A percentile compares a stretch with the other conserved stretches of the same genome.
Evolutionary conservation across 495 filamentous ascomycete genomes (phyloP).

Genomic region (Astrothelium macrocarpum): DNA sequence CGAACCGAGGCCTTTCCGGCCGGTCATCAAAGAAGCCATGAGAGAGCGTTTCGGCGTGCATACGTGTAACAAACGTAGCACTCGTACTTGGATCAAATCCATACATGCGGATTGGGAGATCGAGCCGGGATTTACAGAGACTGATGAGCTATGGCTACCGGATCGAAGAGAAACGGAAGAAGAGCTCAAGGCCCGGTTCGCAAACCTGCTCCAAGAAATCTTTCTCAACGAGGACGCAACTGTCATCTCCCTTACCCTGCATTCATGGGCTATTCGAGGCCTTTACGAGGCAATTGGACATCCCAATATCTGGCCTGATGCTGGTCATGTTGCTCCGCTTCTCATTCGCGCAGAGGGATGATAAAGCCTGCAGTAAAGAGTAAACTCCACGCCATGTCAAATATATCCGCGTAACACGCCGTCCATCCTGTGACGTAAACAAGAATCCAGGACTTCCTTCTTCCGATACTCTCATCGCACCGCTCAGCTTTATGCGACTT

Average conservation of each 20-base stretch:
- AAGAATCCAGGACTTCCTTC: too few relatives aligned
- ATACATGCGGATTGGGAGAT: conserved; percentile 8
- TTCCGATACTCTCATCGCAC: too few relatives aligned
- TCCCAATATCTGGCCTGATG: not conserved
- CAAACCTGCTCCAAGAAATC: not conserved
- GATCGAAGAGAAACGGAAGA: conserved; percentile 16
- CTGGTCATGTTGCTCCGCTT: not conserved
- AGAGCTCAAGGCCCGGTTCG: not conserved
- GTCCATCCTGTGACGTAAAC: too few relatives aligned
- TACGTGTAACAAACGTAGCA: conserved; percentile 18
- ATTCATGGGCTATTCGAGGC: not conserved
- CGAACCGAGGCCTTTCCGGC: conserved; percentile 16
- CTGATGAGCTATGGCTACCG: conserved; percentile 20
- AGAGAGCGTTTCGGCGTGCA: conserved; percentile 20
- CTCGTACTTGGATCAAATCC: conserved; percentile 7
- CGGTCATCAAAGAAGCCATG: conserved; percentile 27
- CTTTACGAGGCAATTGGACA: not conserved
- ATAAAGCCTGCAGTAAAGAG: too few relatives aligned
- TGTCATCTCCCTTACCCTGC: not conserved
- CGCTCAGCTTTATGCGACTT: too few relatives aligned
- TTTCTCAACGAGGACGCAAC: not conserved
- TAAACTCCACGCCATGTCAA: too few relatives aligned
- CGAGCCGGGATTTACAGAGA: conserved; percentile 20
- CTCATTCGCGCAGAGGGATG: not conserved
- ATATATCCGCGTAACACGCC: too few relatives aligned